Base-by-base conservation (phyloP, 306 rosid genomes). In the Prinsepia uniflora region DNA sequence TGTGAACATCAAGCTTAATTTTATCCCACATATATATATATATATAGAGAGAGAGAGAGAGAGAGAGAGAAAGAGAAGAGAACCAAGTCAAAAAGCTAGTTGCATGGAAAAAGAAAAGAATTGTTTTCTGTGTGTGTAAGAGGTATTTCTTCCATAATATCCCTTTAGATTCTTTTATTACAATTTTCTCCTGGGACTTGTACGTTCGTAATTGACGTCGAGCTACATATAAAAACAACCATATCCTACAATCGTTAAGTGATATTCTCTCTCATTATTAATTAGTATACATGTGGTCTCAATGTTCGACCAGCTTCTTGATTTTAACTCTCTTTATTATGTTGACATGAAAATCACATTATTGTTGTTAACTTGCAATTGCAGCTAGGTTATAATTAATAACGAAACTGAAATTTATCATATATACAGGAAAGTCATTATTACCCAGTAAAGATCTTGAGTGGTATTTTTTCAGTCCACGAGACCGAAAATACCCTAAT, bases 391-490 rank as follows among this genome's bases (percentile, higher is more conserved):
- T n/a, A n/a, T n/a, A n/a, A n/a, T 72, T 24, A 24, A 24, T 24
- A 24, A 24, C 30, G 30, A 60, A 67, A 48, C 19, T 10, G 57
- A 67, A 57, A 9, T 58, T 11, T 6, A 56, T 19, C 40, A 10
- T 13, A 7, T n/a, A 57, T 56, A 14, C 83, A 90, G 97, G 97
- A 18, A 90, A 90, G 63, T 93, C 98, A 18, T 79, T 93, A 76
- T 75, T 93, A 53, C 98, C 98, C 0, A 94, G 98, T 70, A 93
- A 90, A 70, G 98, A 93, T 83, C 79, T 93, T 30, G 98, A 93
- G 76, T 93, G 98, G 98, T 93, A 93, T 70, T 93, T 93, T 81
- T 93, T 93, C 19, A 90, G 98, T 62, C 96, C 98, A 58, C 69
- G 97, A 13, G 96, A 93, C 67, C 81, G 97, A 20, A 93, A 93